Percentiles rank a stretch among this genome's conserved stretches.
Conservation (phyloP, 2,329 filamentous ascomycete genomes). For the Amesomyces nigricolor region DNA sequence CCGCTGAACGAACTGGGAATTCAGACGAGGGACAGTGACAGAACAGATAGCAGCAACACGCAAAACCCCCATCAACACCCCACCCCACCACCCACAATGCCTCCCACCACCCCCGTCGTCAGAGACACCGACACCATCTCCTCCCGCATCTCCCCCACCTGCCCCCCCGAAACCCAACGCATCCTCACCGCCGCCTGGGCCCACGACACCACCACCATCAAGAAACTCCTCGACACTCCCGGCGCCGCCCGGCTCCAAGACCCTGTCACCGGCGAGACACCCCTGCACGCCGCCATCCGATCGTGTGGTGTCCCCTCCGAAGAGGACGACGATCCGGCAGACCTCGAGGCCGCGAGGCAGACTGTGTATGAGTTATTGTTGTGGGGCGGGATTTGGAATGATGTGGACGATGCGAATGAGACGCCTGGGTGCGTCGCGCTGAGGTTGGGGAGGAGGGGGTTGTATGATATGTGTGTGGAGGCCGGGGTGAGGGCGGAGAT, state of each 20-base stretch:
- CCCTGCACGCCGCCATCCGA: conserved; percentile 86
- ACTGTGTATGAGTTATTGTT: conserved; percentile 73
- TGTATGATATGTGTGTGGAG: conserved; percentile 81
- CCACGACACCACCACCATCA: conserved; percentile 60
- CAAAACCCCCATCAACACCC: not conserved
- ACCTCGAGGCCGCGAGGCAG: conserved; percentile 57
- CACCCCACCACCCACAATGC: not conserved
- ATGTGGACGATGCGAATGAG: conserved; percentile 78
- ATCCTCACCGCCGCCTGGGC: conserved; percentile 52
- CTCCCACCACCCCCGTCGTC: not conserved
- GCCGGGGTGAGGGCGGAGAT: conserved; percentile 89
- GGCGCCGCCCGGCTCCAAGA: conserved; percentile 73
- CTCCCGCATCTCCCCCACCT: conserved; percentile 48
- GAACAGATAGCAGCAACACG: not conserved
- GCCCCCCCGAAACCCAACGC: conserved; percentile 45
- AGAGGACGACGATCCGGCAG: conserved; percentile 30
- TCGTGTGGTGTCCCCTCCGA: conserved; percentile 48
- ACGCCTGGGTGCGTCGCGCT: conserved; percentile 85
- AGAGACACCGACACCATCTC: conserved; percentile 47
- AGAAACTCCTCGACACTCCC: conserved; percentile 59
- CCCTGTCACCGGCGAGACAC: conserved; percentile 75
- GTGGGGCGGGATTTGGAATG: conserved; percentile 95
- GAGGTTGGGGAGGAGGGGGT: conserved; percentile 57
- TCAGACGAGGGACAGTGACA: no score
- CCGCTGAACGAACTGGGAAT: no score